These are phyloP conservation scores for Lagenaria siceraria DNA, from an alignment of 306 rosid genomes.

Conservation along the genomic window DNA sequence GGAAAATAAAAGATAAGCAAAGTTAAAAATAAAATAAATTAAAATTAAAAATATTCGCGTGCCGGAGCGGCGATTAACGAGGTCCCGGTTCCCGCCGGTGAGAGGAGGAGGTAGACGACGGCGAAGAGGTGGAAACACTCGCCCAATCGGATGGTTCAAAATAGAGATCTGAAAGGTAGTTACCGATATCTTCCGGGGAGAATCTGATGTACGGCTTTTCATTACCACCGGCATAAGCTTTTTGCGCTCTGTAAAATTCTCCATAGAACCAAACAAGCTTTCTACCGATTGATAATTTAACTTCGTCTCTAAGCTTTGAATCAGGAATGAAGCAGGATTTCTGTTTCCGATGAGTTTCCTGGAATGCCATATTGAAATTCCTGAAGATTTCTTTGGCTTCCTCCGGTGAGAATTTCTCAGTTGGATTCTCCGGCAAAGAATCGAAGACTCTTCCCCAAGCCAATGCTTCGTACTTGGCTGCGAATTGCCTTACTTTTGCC, in stretches of 20 bases:
- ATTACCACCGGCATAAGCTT: constrained; percentile 13
- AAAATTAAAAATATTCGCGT: not conserved
- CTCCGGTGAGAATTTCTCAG: constrained; percentile 10
- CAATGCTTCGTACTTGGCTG: constrained; percentile 44
- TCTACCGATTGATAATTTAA: constrained; percentile 23
- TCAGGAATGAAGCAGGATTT: constrained; percentile 22
- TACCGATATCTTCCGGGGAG: constrained; percentile 46
- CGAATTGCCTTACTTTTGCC: constrained; percentile 44
- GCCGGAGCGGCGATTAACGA: not conserved
- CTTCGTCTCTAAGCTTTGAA: constrained; percentile 38
- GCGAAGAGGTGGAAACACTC: constrained; percentile 3
- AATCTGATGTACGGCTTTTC: constrained; percentile 14
- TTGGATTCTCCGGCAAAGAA: constrained; percentile 39
- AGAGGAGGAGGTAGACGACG: constrained; percentile 9
- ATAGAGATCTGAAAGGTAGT: constrained; percentile 42
- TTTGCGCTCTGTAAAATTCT: constrained; percentile 28
- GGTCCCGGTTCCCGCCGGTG: not conserved
- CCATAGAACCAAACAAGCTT: constrained; percentile 30
- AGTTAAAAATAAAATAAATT: not conserved
- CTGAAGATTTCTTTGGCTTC: constrained; percentile 35
- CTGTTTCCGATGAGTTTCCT: constrained; percentile 39
- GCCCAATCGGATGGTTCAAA: constrained; percentile 2
- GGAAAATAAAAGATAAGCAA: not conserved
- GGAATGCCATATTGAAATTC: constrained; percentile 41
- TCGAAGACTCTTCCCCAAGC: constrained; percentile 54